These are phyloP conservation scores for Atkinsonella texensis DNA, from an alignment of 2,329 filamentous ascomycete species.

Conservation along the genomic window DNA sequence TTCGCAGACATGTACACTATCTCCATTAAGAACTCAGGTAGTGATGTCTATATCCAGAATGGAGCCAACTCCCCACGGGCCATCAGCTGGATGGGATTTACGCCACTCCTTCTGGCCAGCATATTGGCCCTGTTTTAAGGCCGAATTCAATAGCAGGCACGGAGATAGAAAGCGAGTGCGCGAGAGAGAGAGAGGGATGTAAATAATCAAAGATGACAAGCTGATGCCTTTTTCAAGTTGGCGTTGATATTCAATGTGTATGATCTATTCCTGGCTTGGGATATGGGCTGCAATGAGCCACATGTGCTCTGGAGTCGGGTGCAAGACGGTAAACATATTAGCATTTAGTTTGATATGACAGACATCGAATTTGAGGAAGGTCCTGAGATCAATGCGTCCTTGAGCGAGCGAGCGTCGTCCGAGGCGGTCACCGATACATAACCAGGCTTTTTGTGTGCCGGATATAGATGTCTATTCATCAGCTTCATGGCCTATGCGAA, in stretches of 20 bases:
- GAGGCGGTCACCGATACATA: no score
- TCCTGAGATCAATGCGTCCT: no score
- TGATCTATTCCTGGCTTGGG: background rate
- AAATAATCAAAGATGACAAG: constrained; percentile 4
- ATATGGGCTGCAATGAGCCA: background rate
- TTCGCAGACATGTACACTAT: constrained; percentile 70
- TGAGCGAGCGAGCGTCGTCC: no score
- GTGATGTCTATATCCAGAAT: constrained; percentile 19
- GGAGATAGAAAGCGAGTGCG: background rate
- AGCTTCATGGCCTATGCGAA: background rate
- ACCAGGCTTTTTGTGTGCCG: background rate
- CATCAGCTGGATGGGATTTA: constrained; percentile 25
- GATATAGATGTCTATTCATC: background rate
- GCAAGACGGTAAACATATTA: background rate
- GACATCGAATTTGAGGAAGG: background rate
- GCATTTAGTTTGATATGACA: background rate
- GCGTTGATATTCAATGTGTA: background rate
- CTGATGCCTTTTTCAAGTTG: background rate
- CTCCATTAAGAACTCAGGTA: constrained; percentile 32
- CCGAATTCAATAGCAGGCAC: background rate
- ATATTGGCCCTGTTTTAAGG: constrained; percentile 27
- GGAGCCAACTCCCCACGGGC: constrained; percentile 13
- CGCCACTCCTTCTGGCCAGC: constrained; percentile 27
- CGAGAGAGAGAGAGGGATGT: background rate
- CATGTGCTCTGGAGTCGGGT: constrained; percentile 1